phyloP scores from a whole-genome alignment of 768 basidiomycete species.

The Lyophyllum atratum region DNA sequence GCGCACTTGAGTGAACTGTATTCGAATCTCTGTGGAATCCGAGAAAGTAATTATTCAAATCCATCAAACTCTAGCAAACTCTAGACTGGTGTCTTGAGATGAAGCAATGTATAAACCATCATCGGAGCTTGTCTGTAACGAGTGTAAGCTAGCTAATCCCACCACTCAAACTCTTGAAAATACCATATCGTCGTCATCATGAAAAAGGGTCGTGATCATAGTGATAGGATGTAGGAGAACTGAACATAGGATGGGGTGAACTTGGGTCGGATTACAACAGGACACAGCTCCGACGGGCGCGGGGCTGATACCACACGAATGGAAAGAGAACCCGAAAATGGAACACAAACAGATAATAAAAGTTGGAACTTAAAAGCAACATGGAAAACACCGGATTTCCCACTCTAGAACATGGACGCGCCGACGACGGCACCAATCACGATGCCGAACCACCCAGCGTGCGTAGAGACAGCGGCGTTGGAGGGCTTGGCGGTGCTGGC shows the following conservation, averaged over 20 bases:
- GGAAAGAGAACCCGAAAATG: not conserved
- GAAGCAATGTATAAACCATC: not conserved
- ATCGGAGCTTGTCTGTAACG: constrained; percentile 13
- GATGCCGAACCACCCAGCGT: constrained; percentile 35
- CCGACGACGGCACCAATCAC: constrained; percentile 36
- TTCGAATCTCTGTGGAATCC: too few relatives aligned
- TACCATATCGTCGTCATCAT: constrained; percentile 15
- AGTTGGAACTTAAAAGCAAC: not conserved
- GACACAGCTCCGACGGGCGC: not conserved
- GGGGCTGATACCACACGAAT: not conserved
- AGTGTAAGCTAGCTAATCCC: constrained; percentile 19
- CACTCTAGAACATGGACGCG: constrained; percentile 36
- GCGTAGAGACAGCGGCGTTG: constrained; percentile 26
- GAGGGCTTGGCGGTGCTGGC: constrained; percentile 16
- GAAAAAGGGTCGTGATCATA: constrained; percentile 7
- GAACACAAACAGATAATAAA: not conserved
- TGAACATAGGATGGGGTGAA: constrained; percentile 5
- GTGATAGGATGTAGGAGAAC: not conserved
- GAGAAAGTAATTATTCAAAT: too few relatives aligned
- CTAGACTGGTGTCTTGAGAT: not conserved
- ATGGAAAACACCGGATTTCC: constrained; percentile 4
- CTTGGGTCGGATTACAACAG: constrained; percentile 14
- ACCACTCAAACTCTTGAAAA: constrained; percentile 2
- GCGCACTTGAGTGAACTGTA: too few relatives aligned
- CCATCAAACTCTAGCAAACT: not conserved